Evolutionary conservation across 768 basidiomycete genomes (phyloP).

Genomic region (Hygrocybe coccinea): DNA sequence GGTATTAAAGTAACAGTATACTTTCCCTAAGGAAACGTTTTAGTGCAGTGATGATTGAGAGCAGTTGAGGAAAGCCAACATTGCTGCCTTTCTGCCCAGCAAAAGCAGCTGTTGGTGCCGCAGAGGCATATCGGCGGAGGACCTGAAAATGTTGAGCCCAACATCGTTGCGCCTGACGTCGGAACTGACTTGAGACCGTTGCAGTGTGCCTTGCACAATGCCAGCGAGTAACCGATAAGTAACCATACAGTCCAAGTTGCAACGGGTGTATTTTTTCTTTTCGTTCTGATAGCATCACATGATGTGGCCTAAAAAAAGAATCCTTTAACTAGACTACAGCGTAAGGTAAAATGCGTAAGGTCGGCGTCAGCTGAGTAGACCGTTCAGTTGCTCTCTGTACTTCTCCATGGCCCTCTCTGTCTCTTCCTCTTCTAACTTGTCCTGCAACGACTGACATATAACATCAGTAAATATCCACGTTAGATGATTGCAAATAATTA

Average conservation of each 20-base stretch:
- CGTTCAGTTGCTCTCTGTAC: constrained; percentile 85
- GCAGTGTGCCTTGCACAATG: constrained; percentile 50
- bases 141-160: constrained; percentile 34
- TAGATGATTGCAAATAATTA: constrained; percentile 27
- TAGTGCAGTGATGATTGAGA: not conserved
- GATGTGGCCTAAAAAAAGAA: not conserved
- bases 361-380: constrained; percentile 63
- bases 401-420: constrained; percentile 85
- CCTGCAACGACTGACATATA: constrained; percentile 47
- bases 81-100: constrained; percentile 84
- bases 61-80: constrained; percentile 44
- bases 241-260: constrained; percentile 57
- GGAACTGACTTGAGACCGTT: constrained; percentile 43
- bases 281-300: too few relatives aligned
- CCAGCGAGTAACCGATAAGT: constrained; percentile 52
- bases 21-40: constrained; percentile 64
- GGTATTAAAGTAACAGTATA: constrained; percentile 95
- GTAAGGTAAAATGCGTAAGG: not conserved
- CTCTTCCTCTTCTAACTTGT: constrained; percentile 70
- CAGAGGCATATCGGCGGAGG: constrained; percentile 63
- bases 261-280: not conserved
- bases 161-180: not conserved
- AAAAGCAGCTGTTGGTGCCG: constrained; percentile 83
- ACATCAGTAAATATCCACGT: constrained; percentile 5
- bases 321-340: too few relatives aligned